These are phyloP conservation scores for Tuctoria greenei DNA, from an alignment of 176 grass and related monocot species.

Conservation along the genomic window DNA sequence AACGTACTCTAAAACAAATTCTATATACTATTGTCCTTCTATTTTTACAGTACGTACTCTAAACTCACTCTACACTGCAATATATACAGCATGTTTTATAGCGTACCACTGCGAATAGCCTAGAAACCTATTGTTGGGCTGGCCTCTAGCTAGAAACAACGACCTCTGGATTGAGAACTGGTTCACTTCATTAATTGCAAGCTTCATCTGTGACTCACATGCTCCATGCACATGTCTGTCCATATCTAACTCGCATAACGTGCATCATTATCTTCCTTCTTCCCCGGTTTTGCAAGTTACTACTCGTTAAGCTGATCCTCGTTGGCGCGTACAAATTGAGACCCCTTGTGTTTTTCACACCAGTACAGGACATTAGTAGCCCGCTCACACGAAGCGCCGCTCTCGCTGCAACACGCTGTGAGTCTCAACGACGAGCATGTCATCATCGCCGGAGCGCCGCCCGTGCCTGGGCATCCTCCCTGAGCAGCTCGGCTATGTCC, in stretches of 20 bases:
- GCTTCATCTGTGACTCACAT: neutral
- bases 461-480: conserved; percentile 29
- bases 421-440: conserved; percentile 24
- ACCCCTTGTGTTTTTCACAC: neutral
- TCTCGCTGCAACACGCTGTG: neutral
- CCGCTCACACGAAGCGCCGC: neutral
- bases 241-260: neutral
- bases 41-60: no score
- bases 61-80: no score
- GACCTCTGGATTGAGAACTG: neutral
- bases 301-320: neutral
- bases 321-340: conserved; percentile 14
- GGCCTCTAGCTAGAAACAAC: neutral
- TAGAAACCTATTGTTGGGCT: neutral
- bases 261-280: neutral
- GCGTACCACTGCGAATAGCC: no score
- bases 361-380: neutral
- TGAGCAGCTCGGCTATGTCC: conserved; percentile 71
- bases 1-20: no score
- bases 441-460: conserved; percentile 15
- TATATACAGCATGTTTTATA: no score
- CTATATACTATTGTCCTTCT: no score
- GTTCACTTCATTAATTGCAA: conserved; percentile 30
- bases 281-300: neutral
- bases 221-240: conserved; percentile 8